A percentile compares a stretch with the other conserved stretches of the same genome.
phyloP scores from a whole-genome alignment of 2,329 filamentous ascomycete genomes.

The Phialocephala subalpina region DNA sequence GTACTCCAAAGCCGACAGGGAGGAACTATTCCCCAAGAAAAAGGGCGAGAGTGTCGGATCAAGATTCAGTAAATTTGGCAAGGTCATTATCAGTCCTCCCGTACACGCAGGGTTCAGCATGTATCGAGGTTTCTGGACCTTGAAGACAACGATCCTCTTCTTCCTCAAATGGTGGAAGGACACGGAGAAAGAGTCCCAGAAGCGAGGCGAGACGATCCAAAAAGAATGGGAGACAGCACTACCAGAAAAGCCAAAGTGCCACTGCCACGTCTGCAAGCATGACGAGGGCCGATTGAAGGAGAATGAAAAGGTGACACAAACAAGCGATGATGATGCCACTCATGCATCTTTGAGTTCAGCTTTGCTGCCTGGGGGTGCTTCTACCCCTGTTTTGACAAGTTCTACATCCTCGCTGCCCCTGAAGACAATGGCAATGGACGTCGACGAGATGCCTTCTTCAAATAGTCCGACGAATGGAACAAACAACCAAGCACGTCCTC shows the following conservation, averaged over 20 bases:
- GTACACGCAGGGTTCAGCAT: constrained; percentile 5
- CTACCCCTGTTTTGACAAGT: neutral
- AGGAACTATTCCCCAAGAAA: neutral
- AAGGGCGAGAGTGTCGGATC: neutral
- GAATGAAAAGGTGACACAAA: neutral
- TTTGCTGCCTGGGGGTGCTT: neutral
- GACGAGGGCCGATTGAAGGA: neutral
- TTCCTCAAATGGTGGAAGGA: constrained; percentile 12
- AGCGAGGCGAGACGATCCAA: neutral
- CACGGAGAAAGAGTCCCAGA: constrained; percentile 3
- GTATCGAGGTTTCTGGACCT: constrained; percentile 1
- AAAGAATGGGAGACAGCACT: neutral
- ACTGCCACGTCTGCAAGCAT: constrained; percentile 3
- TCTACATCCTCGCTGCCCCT: neutral
- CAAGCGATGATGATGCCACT: neutral
- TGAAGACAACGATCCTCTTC: constrained; percentile 9
- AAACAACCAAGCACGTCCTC: neutral
- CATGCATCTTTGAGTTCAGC: neutral
- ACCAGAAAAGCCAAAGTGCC: constrained; percentile 1
- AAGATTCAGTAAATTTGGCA: constrained; percentile 2
- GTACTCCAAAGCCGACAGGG: constrained; percentile 12
- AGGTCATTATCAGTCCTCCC: neutral
- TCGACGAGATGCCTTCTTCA: neutral
- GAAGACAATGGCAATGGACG: neutral
- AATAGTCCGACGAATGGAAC: too few species aligned